These are phyloP conservation scores for Grigorovia transvaalensis DNA, from an alignment of 805 yeast species.

Conservation along the genomic window DNA sequence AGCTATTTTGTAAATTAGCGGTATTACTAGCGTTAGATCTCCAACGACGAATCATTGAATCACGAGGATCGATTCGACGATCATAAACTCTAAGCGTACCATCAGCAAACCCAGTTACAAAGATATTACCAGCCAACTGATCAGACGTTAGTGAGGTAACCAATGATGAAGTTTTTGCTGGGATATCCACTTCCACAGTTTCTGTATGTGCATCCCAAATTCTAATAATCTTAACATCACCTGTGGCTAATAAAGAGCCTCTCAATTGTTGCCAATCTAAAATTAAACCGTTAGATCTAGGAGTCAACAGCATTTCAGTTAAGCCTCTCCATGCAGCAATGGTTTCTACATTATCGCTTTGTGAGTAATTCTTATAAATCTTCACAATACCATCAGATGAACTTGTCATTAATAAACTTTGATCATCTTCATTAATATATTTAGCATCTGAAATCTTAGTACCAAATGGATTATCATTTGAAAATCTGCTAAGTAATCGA, in stretches of 20 bases:
- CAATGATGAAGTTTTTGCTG: constrained; percentile 83
- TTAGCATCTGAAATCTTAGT: constrained; percentile 81
- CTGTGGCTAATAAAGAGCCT: constrained; percentile 84
- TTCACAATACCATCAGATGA: constrained; percentile 92
- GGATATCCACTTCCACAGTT: constrained; percentile 73
- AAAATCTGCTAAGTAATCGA: constrained; percentile 53
- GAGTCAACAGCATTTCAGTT: constrained; percentile 71
- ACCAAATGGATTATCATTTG: constrained; percentile 78
- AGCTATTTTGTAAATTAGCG: constrained; percentile 30
- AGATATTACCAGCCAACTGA: constrained; percentile 85
- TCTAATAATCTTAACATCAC: constrained; percentile 85
- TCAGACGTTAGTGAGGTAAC: constrained; percentile 86
- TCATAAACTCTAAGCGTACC: constrained; percentile 85
- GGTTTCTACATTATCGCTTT: constrained; percentile 43
- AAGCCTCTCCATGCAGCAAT: constrained; percentile 90
- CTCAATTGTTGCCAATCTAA: constrained; percentile 97
- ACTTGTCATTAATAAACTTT: constrained; percentile 75
- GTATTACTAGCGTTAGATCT: constrained; percentile 32
- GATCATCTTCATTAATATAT: constrained; percentile 85
- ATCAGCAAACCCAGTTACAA: constrained; percentile 88
- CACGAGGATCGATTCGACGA: constrained; percentile 72
- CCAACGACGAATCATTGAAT: constrained; percentile 81
- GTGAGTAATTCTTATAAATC: constrained; percentile 68
- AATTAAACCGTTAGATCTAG: constrained; percentile 71
- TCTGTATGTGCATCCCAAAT: constrained; percentile 97